Conservation (phyloP, 257 asterid species). For the Orobanche coerulescens region DNA sequence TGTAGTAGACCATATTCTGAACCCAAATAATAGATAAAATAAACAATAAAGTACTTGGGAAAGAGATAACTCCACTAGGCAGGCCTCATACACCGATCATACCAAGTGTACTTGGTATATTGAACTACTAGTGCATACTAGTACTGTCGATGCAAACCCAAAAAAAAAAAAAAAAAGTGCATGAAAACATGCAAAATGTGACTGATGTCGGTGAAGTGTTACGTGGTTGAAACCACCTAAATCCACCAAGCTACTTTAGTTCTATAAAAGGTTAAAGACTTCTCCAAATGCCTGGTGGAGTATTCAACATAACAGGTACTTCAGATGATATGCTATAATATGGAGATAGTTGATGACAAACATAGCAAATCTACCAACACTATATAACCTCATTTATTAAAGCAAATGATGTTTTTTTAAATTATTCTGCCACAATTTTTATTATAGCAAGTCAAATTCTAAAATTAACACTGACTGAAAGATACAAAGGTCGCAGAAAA, state of each 20-base stretch:
- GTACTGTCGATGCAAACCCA: neutral
- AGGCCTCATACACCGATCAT: slow-evolving; percentile 8
- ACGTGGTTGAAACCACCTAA: neutral
- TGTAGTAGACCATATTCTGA: slow-evolving; percentile 98
- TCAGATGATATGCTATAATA: neutral
- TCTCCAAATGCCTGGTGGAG: neutral
- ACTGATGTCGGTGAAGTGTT: neutral
- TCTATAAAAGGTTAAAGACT: slow-evolving; percentile 1
- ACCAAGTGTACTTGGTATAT: slow-evolving; percentile 7
- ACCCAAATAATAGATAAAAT: slow-evolving; percentile 19
- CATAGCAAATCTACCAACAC: neutral
- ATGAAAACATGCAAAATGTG: slow-evolving; percentile 7
- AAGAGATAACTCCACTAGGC: neutral
- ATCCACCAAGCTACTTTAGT: slow-evolving; percentile 5
- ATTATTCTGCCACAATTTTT: neutral
- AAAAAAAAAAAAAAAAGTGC: neutral
- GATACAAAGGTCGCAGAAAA: neutral
- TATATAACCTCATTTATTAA: neutral
- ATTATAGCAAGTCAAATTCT: neutral
- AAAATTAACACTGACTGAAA: neutral
- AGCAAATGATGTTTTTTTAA: neutral
- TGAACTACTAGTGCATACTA: neutral
- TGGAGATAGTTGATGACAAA: neutral
- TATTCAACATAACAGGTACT: neutral
- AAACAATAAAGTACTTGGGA: slow-evolving; percentile 15